A percentile compares a stretch with the other conserved stretches of the same genome.
These are phyloP conservation scores for Ustilago lituana DNA, from an alignment of 1,284 basidiomycete species.

Conservation along the genomic window DNA sequence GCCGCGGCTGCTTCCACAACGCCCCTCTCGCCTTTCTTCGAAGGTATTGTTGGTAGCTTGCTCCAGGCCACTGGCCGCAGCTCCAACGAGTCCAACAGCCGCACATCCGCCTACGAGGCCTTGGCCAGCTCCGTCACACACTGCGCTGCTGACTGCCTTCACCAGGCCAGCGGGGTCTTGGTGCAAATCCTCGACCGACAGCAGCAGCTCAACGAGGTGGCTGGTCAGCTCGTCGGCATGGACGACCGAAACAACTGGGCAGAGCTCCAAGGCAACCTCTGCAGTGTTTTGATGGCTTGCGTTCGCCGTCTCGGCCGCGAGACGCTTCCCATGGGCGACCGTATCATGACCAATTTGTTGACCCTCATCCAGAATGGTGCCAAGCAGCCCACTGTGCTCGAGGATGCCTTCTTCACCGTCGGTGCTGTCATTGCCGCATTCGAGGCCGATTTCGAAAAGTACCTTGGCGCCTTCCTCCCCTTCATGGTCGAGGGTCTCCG, in stretches of 20 bases:
- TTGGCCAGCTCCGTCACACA: conserved; percentile 86
- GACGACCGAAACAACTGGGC: conserved; percentile 99
- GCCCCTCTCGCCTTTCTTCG: conserved; percentile 87
- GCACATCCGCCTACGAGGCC: conserved; percentile 95
- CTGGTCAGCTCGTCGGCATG: conserved; percentile 83
- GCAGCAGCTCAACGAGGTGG: conserved; percentile 83
- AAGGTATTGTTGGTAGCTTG: conserved; percentile 71
- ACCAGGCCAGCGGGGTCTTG: conserved; percentile 83
- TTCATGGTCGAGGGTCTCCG: conserved; percentile 89
- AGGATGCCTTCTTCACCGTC: conserved; percentile 94
- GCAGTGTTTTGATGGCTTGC: conserved; percentile 71
- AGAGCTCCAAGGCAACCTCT: conserved; percentile 95
- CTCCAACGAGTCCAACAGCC: conserved; percentile 88
- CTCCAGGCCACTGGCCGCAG: conserved; percentile 71
- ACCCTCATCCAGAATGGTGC: conserved; percentile 83
- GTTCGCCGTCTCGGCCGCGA: conserved; percentile 78
- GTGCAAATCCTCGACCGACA: conserved; percentile 85
- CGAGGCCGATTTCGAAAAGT: conserved; percentile 84
- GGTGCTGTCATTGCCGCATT: conserved; percentile 79
- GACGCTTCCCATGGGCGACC: conserved; percentile 87
- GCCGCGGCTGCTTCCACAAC: conserved; percentile 68
- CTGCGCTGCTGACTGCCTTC: conserved; percentile 81
- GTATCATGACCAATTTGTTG: conserved; percentile 92
- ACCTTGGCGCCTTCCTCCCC: conserved; percentile 88
- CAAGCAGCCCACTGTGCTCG: conserved; percentile 93